These are phyloP conservation scores for Elasticomyces elasticus DNA, from an alignment of 495 filamentous ascomycete genomes.

Conservation along the genomic window DNA sequence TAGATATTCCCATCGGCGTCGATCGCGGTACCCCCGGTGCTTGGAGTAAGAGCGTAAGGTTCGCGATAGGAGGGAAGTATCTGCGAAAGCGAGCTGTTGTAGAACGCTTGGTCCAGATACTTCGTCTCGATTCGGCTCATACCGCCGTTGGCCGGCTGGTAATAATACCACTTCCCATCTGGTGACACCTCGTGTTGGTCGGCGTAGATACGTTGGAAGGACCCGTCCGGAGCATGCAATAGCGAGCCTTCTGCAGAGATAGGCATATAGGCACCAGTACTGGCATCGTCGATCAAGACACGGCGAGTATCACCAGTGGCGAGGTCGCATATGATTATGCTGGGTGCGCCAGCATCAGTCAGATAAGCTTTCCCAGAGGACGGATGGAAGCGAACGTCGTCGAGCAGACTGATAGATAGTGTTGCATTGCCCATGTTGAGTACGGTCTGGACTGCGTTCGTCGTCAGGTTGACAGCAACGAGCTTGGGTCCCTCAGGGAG, in stretches of 20 bases:
- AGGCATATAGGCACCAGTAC: constrained; percentile 11
- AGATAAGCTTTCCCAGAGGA: constrained; percentile 21
- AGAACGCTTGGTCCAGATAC: constrained; percentile 16
- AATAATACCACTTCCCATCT: constrained; percentile 27
- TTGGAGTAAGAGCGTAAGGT: constrained; percentile 26
- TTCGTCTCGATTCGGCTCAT: constrained; percentile 25
- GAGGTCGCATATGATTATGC: constrained; percentile 20
- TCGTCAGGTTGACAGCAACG: constrained; percentile 23
- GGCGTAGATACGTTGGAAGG: constrained; percentile 16
- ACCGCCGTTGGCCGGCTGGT: constrained; percentile 27
- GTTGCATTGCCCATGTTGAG: constrained; percentile 18
- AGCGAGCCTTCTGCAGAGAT: constrained; percentile 17
- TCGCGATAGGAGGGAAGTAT: constrained; percentile 19
- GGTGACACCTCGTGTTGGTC: constrained; percentile 31
- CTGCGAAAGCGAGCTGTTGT: constrained; percentile 13
- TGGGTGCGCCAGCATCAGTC: constrained; percentile 24
- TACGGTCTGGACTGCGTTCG: constrained; percentile 12
- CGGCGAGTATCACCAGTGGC: constrained; percentile 6
- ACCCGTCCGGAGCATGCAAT: constrained; percentile 2
- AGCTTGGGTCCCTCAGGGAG: constrained; percentile 24
- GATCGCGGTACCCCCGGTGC: constrained; percentile 29
- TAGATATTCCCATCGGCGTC: constrained; percentile 29
- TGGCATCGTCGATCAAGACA: constrained; percentile 9
- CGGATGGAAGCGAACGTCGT: constrained; percentile 28
- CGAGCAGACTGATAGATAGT: constrained; percentile 13